phyloP scores from a whole-genome alignment of 2,329 filamentous ascomycete species.

The Taxawa tesnikishii region DNA sequence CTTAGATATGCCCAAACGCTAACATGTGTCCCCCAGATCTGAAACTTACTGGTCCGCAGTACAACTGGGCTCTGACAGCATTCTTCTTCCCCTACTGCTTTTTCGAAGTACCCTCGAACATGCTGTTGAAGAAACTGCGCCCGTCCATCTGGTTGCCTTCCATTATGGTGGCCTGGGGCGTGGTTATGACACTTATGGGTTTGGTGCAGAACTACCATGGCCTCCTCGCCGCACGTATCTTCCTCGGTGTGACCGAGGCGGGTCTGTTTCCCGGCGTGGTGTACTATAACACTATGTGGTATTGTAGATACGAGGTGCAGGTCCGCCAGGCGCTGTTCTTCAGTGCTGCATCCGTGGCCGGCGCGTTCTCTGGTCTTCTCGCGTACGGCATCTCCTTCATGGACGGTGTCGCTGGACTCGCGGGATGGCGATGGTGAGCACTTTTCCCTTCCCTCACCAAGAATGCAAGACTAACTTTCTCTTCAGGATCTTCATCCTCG shows the following conservation, averaged over 20 bases:
- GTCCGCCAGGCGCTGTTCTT: constrained; percentile 35
- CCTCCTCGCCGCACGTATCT: constrained; percentile 13
- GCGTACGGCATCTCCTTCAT: constrained; percentile 28
- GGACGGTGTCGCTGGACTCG: constrained; percentile 24
- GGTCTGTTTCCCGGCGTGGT: constrained; percentile 13
- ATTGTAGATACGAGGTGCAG: constrained; percentile 25
- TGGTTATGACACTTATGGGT: constrained; percentile 20
- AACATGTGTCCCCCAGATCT: no score
- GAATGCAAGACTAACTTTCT: neutral
- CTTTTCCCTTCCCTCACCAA: neutral
- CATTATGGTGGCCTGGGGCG: constrained; percentile 18
- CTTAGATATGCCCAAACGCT: no score
- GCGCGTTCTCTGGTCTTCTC: constrained; percentile 40
- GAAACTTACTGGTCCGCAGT: constrained; percentile 28
- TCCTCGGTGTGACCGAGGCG: constrained; percentile 43
- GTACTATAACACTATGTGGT: constrained; percentile 10
- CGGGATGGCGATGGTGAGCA: constrained; percentile 16
- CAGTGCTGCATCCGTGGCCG: constrained; percentile 35
- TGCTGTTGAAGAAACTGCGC: constrained; percentile 25
- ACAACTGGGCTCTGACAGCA: constrained; percentile 31
- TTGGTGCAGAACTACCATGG: constrained; percentile 17
- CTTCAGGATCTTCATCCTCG: constrained; percentile 13
- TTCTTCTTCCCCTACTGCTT: constrained; percentile 29
- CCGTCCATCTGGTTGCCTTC: constrained; percentile 14
- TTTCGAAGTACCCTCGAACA: constrained; percentile 28